Evolutionary conservation across 306 rosid genomes (phyloP).

Genomic region (Cucumis melo): DNA sequence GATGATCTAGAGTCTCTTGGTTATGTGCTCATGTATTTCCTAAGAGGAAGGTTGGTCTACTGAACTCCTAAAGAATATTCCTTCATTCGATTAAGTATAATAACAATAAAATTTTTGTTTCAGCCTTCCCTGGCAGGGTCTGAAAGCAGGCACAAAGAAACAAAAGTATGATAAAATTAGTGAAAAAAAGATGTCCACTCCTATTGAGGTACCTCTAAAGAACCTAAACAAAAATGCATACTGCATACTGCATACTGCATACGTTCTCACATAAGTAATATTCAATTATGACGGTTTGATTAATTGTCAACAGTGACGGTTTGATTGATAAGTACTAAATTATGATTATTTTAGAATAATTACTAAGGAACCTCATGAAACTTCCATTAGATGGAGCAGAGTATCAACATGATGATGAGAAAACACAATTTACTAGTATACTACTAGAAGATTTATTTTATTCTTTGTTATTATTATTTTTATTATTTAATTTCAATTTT

Average conservation of each 20-base stretch:
- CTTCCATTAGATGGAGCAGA: not conserved
- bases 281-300: not conserved
- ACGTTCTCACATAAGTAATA: not conserved
- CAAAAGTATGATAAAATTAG: conserved; percentile 94
- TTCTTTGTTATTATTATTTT: not conserved
- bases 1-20: conserved; percentile 99
- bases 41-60: conserved; percentile 79
- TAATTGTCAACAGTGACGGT: not conserved
- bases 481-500: not conserved
- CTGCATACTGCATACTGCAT: not conserved
- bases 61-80: not conserved
- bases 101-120: conserved; percentile 12
- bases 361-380: not conserved
- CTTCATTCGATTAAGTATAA: conserved; percentile 5
- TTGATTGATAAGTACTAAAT: not conserved
- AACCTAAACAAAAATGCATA: not conserved
- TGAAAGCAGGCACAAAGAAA: conserved; percentile 94
- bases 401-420: not conserved
- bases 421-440: not conserved
- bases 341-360: not conserved
- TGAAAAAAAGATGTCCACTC: conserved; percentile 84
- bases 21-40: conserved; percentile 92
- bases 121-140: conserved; percentile 99
- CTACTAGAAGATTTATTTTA: not conserved
- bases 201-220: conserved; percentile 58